These are phyloP conservation scores for Monosporascus ibericus DNA, from an alignment of 2,329 filamentous ascomycete species.

Conservation along the genomic window DNA sequence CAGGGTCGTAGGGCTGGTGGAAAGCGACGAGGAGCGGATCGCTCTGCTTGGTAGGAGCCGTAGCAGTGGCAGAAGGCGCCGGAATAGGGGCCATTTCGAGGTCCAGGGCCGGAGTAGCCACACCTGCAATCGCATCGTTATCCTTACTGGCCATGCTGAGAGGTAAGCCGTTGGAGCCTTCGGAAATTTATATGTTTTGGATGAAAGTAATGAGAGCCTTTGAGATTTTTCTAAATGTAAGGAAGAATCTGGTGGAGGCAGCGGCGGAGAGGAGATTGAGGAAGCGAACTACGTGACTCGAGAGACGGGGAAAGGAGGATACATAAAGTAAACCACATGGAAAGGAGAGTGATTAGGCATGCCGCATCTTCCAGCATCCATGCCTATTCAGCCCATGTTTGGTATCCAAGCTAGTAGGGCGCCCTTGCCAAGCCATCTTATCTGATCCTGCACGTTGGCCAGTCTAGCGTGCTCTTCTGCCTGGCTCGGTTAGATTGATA, in stretches of 20 bases:
- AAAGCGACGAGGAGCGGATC: neutral
- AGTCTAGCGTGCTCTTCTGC: neutral
- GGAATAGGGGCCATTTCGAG: neutral
- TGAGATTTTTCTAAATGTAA: neutral
- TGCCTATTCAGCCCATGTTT: too few relatives aligned
- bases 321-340: neutral
- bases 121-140: neutral
- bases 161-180: neutral
- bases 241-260: neutral
- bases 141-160: neutral
- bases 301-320: neutral
- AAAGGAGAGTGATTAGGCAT: neutral
- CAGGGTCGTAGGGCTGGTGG: slow-evolving; percentile 11
- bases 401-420: too few relatives aligned
- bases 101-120: neutral
- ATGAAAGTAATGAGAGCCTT: neutral
- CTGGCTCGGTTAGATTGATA: neutral
- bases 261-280: too few relatives aligned
- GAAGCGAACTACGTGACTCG: too few relatives aligned
- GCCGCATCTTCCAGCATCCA: too few relatives aligned
- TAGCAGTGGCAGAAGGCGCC: neutral
- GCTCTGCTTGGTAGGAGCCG: neutral
- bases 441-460: neutral
- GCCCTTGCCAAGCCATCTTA: neutral
- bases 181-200: neutral